These are phyloP conservation scores for Gynostemma pentaphyllum DNA, from an alignment of 306 rosid species.

Conservation along the genomic window DNA sequence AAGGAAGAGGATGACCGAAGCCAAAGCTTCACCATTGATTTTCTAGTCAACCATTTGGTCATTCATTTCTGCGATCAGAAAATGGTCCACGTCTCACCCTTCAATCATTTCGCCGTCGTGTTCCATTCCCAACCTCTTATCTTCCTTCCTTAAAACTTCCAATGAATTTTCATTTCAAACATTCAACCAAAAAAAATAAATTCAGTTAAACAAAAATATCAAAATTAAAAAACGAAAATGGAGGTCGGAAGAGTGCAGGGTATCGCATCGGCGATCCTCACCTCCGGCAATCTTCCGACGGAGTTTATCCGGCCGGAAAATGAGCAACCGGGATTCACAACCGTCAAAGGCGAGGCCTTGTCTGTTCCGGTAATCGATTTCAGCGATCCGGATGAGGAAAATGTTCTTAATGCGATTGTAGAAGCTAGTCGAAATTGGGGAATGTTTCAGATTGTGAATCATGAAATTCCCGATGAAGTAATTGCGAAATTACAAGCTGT, in stretches of 20 bases:
- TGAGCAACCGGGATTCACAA: constrained; percentile 63
- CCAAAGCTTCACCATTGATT: too few relatives aligned
- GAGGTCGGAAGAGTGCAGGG: constrained; percentile 44
- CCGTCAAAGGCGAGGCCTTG: constrained; percentile 35
- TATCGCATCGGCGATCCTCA: constrained; percentile 17
- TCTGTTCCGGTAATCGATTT: constrained; percentile 49
- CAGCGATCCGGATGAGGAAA: constrained; percentile 22
- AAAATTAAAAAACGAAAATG: not conserved
- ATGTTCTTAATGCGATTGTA: constrained; percentile 8
- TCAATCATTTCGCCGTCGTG: too few relatives aligned
- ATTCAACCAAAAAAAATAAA: too few relatives aligned
- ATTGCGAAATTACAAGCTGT: constrained; percentile 38
- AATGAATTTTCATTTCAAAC: too few relatives aligned
- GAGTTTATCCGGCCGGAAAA: constrained; percentile 36
- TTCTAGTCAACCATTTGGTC: too few relatives aligned
- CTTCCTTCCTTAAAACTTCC: too few relatives aligned
- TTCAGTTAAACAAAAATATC: too few relatives aligned
- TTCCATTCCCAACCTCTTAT: too few relatives aligned
- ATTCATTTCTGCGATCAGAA: not conserved
- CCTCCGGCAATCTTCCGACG: constrained; percentile 25
- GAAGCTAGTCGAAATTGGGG: constrained; percentile 57
- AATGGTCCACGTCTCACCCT: not conserved
- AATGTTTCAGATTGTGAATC: constrained; percentile 71
- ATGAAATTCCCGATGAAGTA: constrained; percentile 37
- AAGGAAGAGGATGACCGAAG: too few relatives aligned